phyloP scores from a whole-genome alignment of 208 protist genomes.

The Leishmania aethiopica region DNA sequence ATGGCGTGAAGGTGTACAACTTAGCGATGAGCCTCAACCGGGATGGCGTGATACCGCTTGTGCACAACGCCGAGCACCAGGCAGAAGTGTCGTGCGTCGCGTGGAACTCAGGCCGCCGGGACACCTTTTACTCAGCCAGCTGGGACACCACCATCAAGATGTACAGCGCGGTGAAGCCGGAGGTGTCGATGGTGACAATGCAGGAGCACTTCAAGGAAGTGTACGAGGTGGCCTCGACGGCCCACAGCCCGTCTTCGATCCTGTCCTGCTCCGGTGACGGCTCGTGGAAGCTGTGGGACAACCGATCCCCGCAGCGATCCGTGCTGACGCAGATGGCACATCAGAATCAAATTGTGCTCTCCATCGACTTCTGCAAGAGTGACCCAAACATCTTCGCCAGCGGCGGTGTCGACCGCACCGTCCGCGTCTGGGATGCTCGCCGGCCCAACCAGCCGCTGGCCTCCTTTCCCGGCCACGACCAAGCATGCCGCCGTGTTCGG shows the following conservation, averaged over 20 bases:
- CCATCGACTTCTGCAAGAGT: conserved; percentile 91
- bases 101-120: conserved; percentile 74
- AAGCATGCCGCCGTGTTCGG: conserved; percentile 88
- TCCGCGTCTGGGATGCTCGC: conserved; percentile 87
- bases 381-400: conserved; percentile 90
- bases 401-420: conserved; percentile 83
- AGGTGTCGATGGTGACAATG: conserved; percentile 65
- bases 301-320: conserved; percentile 59
- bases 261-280: conserved; percentile 90
- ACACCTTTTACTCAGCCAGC: conserved; percentile 80
- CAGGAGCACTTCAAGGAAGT: conserved; percentile 92
- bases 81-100: conserved; percentile 82
- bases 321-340: conserved; percentile 83
- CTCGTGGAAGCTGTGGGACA: conserved; percentile 93
- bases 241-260: conserved; percentile 78
- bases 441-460: conserved; percentile 73
- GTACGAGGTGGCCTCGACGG: conserved; percentile 80
- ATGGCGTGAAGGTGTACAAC: conserved; percentile 91
- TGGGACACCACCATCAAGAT: conserved; percentile 88
- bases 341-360: conserved; percentile 87
- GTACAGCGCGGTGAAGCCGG: conserved; percentile 69
- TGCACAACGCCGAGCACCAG: conserved; percentile 79
- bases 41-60: conserved; percentile 74
- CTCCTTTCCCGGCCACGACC: conserved; percentile 82
- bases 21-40: conserved; percentile 68